These are phyloP conservation scores for Trichoderma guizhouense DNA, from an alignment of 2,329 filamentous ascomycete species.

Conservation along the genomic window DNA sequence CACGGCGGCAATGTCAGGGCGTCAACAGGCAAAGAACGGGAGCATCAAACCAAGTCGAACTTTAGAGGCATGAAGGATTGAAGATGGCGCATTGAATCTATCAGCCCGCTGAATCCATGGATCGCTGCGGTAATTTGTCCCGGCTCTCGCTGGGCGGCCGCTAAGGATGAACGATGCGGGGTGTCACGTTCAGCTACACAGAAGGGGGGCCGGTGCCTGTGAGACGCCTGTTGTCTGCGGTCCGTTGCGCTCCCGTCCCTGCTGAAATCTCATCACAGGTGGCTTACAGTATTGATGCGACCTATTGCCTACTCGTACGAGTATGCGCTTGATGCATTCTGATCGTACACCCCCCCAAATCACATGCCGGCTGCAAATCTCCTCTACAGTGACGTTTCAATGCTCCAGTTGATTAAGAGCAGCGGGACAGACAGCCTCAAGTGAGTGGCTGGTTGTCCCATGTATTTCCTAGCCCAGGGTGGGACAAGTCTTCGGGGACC, in stretches of 20 bases:
- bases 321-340: neutral
- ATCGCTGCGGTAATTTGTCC: neutral
- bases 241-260: constrained; percentile 6
- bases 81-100: neutral
- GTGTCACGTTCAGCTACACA: neutral
- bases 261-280: neutral
- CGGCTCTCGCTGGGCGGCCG: neutral
- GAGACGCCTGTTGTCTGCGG: neutral
- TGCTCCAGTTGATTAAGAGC: neutral
- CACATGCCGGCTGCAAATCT: neutral
- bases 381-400: neutral
- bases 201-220: neutral
- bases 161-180: neutral
- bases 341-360: neutral
- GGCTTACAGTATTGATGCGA: neutral
- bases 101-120: neutral
- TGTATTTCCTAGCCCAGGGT: neutral
- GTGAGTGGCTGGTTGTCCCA: neutral
- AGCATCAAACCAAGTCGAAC: neutral
- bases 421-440: neutral
- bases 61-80: neutral
- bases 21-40: neutral
- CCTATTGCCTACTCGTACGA: neutral
- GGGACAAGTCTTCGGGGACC: constrained; percentile 16
- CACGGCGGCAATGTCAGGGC: neutral